Conservation (phyloP, 164 flowering plant genomes). For the Annona cherimola region DNA sequence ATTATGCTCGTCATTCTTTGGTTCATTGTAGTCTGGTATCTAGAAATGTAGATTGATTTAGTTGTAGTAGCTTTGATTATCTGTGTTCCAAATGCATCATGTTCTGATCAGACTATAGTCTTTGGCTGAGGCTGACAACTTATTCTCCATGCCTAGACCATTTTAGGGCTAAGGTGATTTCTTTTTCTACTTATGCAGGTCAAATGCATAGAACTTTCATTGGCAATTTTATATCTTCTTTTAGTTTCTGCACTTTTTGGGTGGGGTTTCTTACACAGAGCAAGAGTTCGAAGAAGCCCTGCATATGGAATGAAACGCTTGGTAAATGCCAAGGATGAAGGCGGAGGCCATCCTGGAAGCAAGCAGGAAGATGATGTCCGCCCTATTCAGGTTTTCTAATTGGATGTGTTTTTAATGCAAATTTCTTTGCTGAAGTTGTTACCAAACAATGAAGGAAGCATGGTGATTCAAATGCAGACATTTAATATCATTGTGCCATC, state of each 20-base stretch:
- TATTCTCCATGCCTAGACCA: not conserved
- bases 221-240: conserved; percentile 62
- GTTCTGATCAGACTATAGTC: not conserved
- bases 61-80: not conserved
- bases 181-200: conserved; percentile 47
- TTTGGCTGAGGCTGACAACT: not conserved
- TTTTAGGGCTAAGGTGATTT: conserved; percentile 14
- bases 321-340: conserved; percentile 35
- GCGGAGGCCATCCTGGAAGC: conserved; percentile 28
- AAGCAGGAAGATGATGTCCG: conserved; percentile 49
- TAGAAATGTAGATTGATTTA: too few species aligned
- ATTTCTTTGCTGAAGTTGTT: not conserved
- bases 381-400: conserved; percentile 47
- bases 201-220: conserved; percentile 71
- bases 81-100: not conserved
- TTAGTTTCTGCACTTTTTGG: conserved; percentile 64
- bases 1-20: too few species aligned
- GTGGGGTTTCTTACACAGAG: conserved; percentile 65
- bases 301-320: conserved; percentile 44
- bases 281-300: conserved; percentile 31
- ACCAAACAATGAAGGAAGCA: too few species aligned
- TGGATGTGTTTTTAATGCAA: not conserved
- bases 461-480: too few species aligned
- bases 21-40: too few species aligned
- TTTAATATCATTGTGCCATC: too few species aligned